Evolutionary conservation across 441 rosid genomes (phyloP).

Genomic region (Manihot esculenta): DNA sequence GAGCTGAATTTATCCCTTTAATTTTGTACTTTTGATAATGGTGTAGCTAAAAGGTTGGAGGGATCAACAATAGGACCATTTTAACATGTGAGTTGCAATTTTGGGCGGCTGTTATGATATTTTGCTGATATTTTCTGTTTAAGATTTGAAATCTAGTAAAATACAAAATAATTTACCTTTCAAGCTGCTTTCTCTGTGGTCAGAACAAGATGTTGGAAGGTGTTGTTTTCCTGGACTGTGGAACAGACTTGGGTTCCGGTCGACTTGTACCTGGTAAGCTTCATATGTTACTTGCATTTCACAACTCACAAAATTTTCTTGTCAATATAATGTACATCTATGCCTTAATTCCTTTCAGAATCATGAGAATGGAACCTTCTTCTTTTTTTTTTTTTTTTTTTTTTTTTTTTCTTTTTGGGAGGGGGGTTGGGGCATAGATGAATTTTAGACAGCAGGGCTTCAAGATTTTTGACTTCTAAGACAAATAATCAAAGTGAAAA

Average conservation of each 20-base stretch:
- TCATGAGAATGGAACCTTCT: too few species aligned
- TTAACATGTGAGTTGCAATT: not conserved
- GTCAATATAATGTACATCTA: too few species aligned
- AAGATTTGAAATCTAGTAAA: not conserved
- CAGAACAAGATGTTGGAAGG: slow-evolving; percentile 83
- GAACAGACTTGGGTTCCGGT: slow-evolving; percentile 92
- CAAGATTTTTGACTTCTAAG: not conserved
- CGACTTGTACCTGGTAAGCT: slow-evolving; percentile 87
- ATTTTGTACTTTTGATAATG: not conserved
- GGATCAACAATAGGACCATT: not conserved
- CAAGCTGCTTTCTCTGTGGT: slow-evolving; percentile 9
- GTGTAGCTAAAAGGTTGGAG: not conserved
- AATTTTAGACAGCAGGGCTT: not conserved
- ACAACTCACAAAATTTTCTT: not conserved
- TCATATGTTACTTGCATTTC: slow-evolving; percentile 14
- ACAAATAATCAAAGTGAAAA: not conserved
- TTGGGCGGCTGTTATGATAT: not conserved
- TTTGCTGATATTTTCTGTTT: not conserved
- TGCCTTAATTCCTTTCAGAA: too few species aligned
- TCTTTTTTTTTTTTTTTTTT: too few species aligned
- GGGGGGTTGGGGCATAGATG: not conserved
- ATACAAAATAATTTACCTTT: not conserved
- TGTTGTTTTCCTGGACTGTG: slow-evolving; percentile 77
- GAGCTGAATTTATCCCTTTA: not conserved
- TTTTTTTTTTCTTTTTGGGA: too few species aligned